Evolutionary conservation across 768 basidiomycete species (phyloP).

Genomic region (Phaeotremella fagi): DNA sequence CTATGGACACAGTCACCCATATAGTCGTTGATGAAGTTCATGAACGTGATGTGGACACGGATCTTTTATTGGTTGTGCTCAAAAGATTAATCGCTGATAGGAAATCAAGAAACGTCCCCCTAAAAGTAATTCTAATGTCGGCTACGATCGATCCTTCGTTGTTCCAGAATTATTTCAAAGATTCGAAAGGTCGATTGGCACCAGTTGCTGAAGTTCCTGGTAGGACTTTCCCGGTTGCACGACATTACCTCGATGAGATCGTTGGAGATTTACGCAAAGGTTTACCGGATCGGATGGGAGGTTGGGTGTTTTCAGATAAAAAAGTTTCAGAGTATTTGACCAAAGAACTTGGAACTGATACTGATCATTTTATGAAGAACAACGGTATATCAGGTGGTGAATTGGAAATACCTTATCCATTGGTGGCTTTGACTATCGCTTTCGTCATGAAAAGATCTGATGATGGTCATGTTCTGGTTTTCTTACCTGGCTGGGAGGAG

Average conservation of each 20-base stretch:
- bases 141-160: constrained; percentile 88
- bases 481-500: constrained; percentile 60
- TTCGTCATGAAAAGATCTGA: constrained; percentile 68
- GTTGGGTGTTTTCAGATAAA: constrained; percentile 69
- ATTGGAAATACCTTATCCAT: constrained; percentile 70
- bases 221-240: constrained; percentile 80
- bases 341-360: constrained; percentile 59
- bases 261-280: constrained; percentile 53
- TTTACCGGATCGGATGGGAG: constrained; percentile 34
- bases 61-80: constrained; percentile 79
- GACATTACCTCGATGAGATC: constrained; percentile 75
- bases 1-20: constrained; percentile 76
- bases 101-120: constrained; percentile 61
- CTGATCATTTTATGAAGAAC: constrained; percentile 27
- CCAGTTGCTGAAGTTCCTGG: constrained; percentile 79
- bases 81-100: constrained; percentile 75
- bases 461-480: constrained; percentile 83
- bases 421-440: constrained; percentile 74
- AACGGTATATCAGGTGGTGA: constrained; percentile 51
- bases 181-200: constrained; percentile 56
- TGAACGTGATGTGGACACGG: constrained; percentile 90
- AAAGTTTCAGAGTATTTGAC: constrained; percentile 66
- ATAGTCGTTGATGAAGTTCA: constrained; percentile 94
- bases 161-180: constrained; percentile 80
- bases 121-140: constrained; percentile 91